Conservation (phyloP, 1,284 basidiomycete genomes). For the Tilletia caries region DNA sequence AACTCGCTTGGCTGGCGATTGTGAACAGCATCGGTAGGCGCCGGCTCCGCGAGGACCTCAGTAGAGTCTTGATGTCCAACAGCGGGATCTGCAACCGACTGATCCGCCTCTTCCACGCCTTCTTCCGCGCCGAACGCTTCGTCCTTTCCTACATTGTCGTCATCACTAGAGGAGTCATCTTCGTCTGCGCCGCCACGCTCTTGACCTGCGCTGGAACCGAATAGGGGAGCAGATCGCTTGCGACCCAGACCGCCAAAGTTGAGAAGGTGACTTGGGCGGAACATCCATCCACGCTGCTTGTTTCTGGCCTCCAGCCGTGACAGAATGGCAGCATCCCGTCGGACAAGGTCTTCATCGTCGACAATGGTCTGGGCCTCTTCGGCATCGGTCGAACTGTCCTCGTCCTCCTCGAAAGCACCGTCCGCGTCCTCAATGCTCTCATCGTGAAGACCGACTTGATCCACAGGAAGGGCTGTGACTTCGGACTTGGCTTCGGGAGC, state of each 20-base stretch:
- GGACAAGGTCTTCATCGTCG: neutral
- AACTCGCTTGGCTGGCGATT: too few relatives aligned
- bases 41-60: too few relatives aligned
- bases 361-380: neutral
- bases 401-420: neutral
- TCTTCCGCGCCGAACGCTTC: neutral
- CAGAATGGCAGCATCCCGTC: neutral
- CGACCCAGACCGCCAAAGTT: slow-evolving; percentile 1
- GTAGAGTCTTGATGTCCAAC: too few relatives aligned
- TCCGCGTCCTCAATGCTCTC: neutral
- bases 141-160: neutral
- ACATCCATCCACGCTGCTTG: neutral
- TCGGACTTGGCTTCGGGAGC: too few relatives aligned
- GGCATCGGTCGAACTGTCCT: neutral
- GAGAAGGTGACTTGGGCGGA: neutral
- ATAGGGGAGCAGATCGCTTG: neutral
- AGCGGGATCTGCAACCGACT: too few relatives aligned
- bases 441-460: too few relatives aligned
- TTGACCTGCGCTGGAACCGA: too few relatives aligned
- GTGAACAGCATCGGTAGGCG: too few relatives aligned
- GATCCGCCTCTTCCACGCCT: too few relatives aligned
- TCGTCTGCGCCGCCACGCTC: neutral
- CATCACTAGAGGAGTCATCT: neutral
- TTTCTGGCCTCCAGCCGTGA: neutral
- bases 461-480: too few relatives aligned